Conservation (phyloP, 768 basidiomycete genomes). For the Boletellus emodensis region DNA sequence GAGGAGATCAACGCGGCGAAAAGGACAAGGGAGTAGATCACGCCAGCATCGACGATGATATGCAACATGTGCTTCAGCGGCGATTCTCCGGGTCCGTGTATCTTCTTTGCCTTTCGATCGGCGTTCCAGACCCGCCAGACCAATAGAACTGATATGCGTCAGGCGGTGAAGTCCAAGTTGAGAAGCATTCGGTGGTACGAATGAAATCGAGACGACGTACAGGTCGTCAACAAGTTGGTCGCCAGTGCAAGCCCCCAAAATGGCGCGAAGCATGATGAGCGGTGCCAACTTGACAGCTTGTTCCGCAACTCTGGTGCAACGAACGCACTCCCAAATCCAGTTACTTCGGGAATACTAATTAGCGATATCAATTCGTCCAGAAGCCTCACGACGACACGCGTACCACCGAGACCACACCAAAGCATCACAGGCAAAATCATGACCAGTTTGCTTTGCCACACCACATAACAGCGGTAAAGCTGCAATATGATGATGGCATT, state of each 20-base stretch:
- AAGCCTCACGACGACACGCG: constrained; percentile 1
- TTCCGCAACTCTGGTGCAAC: constrained; percentile 5
- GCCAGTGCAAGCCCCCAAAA: constrained; percentile 33
- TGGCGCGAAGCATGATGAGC: constrained; percentile 31
- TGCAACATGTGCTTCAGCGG: constrained; percentile 18
- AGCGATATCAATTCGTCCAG: background rate
- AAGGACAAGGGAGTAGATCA: constrained; percentile 35
- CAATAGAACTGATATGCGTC: constrained; percentile 18
- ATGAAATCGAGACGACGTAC: constrained; percentile 12
- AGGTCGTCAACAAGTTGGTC: constrained; percentile 32
- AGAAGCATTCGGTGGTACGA: background rate
- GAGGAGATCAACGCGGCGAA: constrained; percentile 33
- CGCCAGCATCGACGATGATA: constrained; percentile 36
- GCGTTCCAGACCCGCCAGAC: constrained; percentile 30
- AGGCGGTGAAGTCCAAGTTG: background rate
- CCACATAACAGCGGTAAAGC: constrained; percentile 31
- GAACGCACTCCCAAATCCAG: constrained; percentile 17
- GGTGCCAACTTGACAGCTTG: constrained; percentile 22
- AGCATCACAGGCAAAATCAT: constrained; percentile 29
- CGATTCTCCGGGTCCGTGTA: constrained; percentile 6
- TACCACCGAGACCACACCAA: constrained; percentile 28
- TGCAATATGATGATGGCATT: background rate
- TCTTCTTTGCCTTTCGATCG: constrained; percentile 17
- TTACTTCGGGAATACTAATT: constrained; percentile 4
- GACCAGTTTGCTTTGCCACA: constrained; percentile 27